phyloP scores from a whole-genome alignment of 2,329 filamentous ascomycete genomes.

The Cladophialophora exuberans region DNA sequence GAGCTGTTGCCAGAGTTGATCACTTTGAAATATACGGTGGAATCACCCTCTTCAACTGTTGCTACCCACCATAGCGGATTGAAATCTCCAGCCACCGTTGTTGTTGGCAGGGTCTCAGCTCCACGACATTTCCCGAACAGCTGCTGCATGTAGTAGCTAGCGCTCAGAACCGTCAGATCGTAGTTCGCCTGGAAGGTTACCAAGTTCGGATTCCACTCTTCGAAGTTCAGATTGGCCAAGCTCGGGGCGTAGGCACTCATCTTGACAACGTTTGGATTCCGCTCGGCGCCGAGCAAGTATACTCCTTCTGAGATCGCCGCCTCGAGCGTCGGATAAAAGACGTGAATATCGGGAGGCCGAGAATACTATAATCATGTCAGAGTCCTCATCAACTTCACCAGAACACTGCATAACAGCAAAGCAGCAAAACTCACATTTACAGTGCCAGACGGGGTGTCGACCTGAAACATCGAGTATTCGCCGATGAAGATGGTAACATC shows the following conservation, averaged over 20 bases:
- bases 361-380: too few relatives aligned
- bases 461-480: constrained; percentile 42
- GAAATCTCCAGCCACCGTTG: constrained; percentile 29
- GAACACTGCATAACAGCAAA: too few relatives aligned
- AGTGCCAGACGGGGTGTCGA: constrained; percentile 53
- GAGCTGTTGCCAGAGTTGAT: constrained; percentile 25
- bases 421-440: too few relatives aligned
- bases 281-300: constrained; percentile 67
- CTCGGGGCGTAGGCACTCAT: constrained; percentile 25
- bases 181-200: constrained; percentile 38
- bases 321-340: constrained; percentile 60
- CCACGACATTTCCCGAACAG: constrained; percentile 42
- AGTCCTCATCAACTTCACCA: too few relatives aligned
- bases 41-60: constrained; percentile 17
- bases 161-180: constrained; percentile 37
- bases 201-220: constrained; percentile 42
- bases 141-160: constrained; percentile 42
- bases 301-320: constrained; percentile 67
- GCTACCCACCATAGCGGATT: constrained; percentile 29
- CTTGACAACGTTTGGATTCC: constrained; percentile 28
- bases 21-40: constrained; percentile 24
- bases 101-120: constrained; percentile 37
- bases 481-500: constrained; percentile 39
- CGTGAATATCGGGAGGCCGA: constrained; percentile 50
- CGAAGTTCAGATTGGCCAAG: constrained; percentile 29